A percentile compares a stretch with the other conserved stretches of the same genome.
Evolutionary conservation across 129 eudicot species (phyloP).

Genomic region (Scalesia atractyloides): DNA sequence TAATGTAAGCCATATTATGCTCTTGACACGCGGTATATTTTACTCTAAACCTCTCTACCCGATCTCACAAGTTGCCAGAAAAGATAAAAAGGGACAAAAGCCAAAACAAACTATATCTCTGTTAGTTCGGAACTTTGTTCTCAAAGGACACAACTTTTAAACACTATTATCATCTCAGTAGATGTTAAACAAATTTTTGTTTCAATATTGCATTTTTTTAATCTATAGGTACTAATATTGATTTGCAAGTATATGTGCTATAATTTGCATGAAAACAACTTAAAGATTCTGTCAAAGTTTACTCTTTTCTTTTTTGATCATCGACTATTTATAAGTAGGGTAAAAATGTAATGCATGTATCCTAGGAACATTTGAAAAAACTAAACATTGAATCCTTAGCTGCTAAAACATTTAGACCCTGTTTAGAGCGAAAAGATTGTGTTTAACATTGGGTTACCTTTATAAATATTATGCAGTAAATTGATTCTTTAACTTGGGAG

Average conservation of each 20-base stretch:
- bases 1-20: neutral
- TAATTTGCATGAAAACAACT: neutral
- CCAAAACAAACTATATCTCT: neutral
- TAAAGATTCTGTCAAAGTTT: neutral
- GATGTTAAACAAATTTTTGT: neutral
- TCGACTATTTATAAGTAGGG: neutral
- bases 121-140: neutral
- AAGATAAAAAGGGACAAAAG: neutral
- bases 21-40: neutral
- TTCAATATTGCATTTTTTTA: neutral
- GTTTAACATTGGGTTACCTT: neutral
- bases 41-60: neutral
- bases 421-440: neutral
- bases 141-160: neutral
- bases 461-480: neutral
- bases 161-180: neutral
- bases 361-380: neutral
- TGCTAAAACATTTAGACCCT: neutral
- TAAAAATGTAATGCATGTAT: neutral
- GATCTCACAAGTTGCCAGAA: neutral
- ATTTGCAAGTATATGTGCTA: neutral
- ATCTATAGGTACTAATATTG: neutral
- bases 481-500: neutral
- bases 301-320: neutral
- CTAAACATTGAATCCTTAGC: neutral